Percentiles rank a stretch among this genome's conserved stretches.
Evolutionary conservation across 2,329 filamentous ascomycete genomes (phyloP).

Genomic region (Claviceps capensis): DNA sequence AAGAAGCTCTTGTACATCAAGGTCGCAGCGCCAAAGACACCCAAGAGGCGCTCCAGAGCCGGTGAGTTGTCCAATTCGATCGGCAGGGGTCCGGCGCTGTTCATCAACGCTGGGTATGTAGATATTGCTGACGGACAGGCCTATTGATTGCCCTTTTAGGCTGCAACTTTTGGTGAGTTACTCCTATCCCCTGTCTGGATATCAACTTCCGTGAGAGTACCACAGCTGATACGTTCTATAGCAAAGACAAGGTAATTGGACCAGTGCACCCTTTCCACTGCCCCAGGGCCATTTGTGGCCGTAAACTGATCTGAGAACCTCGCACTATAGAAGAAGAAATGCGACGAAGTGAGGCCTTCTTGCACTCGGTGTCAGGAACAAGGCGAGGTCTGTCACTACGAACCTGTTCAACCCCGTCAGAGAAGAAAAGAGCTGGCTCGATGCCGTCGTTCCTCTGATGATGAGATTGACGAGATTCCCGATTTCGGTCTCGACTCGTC

Average conservation of each 20-base stretch:
- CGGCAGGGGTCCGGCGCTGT: neutral
- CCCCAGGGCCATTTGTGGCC: neutral
- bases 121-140: slow-evolving; percentile 1
- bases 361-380: slow-evolving; percentile 38
- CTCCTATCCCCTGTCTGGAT: neutral
- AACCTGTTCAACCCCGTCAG: slow-evolving; percentile 28
- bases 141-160: slow-evolving; percentile 19
- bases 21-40: slow-evolving; percentile 41
- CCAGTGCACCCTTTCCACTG: neutral
- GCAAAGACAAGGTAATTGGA: slow-evolving; percentile 38
- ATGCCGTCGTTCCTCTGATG: neutral
- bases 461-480: neutral
- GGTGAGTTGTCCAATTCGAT: slow-evolving; percentile 27
- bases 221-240: slow-evolving; percentile 13
- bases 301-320: neutral
- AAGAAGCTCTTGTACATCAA: slow-evolving; percentile 45
- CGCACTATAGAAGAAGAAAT: slow-evolving; percentile 39
- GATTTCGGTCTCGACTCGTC: neutral
- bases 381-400: slow-evolving; percentile 35
- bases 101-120: too few species aligned
- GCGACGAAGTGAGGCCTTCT: slow-evolving; percentile 36
- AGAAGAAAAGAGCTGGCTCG: slow-evolving; percentile 19
- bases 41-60: slow-evolving; percentile 45
- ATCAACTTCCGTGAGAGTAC: neutral
- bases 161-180: slow-evolving; percentile 37